These are phyloP conservation scores for Aspergillus cavernicola DNA, from an alignment of 495 filamentous ascomycete species.

Conservation along the genomic window DNA sequence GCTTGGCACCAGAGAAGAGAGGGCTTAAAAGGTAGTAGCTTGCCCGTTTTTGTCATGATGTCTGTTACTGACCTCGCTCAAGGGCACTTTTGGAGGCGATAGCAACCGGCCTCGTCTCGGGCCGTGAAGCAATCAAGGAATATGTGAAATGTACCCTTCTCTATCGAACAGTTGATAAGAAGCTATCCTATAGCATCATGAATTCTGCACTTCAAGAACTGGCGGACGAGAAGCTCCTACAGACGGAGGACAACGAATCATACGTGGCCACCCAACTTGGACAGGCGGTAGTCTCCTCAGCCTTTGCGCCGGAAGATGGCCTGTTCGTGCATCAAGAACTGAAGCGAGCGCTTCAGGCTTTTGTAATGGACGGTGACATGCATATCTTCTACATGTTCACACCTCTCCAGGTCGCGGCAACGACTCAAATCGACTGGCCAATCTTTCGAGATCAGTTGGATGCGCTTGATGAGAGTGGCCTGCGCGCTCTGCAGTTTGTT, in stretches of 20 bases:
- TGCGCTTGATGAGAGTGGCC: conserved; percentile 62
- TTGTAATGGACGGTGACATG: conserved; percentile 84
- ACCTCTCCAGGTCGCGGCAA: conserved; percentile 52
- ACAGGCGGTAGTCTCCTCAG: conserved; percentile 68
- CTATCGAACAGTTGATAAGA: conserved; percentile 51
- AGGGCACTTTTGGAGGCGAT: conserved; percentile 75
- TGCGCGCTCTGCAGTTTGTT: conserved; percentile 65
- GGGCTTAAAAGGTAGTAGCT: conserved; percentile 58
- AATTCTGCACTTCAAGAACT: conserved; percentile 52
- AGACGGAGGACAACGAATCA: conserved; percentile 40
- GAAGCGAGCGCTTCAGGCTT: conserved; percentile 61
- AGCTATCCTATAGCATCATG: conserved; percentile 55
- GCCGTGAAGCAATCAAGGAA: conserved; percentile 62
- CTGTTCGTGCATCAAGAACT: conserved; percentile 71
- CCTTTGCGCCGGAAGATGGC: conserved; percentile 72
- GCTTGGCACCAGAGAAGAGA: conserved; percentile 62
- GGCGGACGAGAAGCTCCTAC: conserved; percentile 31
- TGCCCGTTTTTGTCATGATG: background rate
- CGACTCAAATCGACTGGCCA: conserved; percentile 63
- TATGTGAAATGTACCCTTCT: conserved; percentile 69
- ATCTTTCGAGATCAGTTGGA: conserved; percentile 70
- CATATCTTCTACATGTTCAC: conserved; percentile 82
- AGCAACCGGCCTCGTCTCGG: conserved; percentile 67
- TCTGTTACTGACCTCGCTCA: conserved; percentile 5
- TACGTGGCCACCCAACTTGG: conserved; percentile 65